Base-by-base conservation (phyloP, 345 rosid species). In the Lagerstroemia speciosa region DNA sequence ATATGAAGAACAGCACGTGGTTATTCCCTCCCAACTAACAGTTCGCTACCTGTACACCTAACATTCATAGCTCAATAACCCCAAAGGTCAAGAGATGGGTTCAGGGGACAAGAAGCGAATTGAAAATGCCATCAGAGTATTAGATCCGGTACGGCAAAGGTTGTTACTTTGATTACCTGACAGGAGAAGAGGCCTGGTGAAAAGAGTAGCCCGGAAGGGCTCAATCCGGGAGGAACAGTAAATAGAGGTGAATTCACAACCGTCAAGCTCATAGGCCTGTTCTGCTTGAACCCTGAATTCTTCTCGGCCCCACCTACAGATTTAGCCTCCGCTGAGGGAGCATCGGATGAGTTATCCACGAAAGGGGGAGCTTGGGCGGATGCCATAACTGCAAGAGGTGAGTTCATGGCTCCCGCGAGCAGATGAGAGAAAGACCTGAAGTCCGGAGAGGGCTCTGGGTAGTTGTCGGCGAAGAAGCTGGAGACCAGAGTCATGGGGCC, bases 401-500 rank as follows among this genome's bases (percentile, higher is more conserved):
- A 89, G 34, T 83, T 81, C 91, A 90, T 93, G 57, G 94, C 94
- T 11, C 96, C 96, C 58, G 96, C 87, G 12, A 94, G 91, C 62
- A 94, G 88, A 79, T 94, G 93, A 70, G 99, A 87, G 80, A 91
- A 94, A 26, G 94, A 88, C 41, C 84, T 78, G 64, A 72, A 69
- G 37, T 90, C 89, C 6, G 83, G 71, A 0, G 66, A 62, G 22
- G 66, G 31, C 36, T 85, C 90, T 27, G 82, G 86, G 69, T 72
- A 78, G 72, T 31, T 78, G 45, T 91, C 96, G 58, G 84, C 70
- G 75, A 94, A 94, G 82, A 94, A 86, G 69, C 89, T 81, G 8
- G 96, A 86, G 72, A 94, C 91, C 67, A 94, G 80, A 48, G 95
- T 87, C 91, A 91, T 79, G 52, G 99, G 99, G 1, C 97, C 97